phyloP scores from a whole-genome alignment of 1,139 yeast species.

The Saccharomyces pastorianus region DNA sequence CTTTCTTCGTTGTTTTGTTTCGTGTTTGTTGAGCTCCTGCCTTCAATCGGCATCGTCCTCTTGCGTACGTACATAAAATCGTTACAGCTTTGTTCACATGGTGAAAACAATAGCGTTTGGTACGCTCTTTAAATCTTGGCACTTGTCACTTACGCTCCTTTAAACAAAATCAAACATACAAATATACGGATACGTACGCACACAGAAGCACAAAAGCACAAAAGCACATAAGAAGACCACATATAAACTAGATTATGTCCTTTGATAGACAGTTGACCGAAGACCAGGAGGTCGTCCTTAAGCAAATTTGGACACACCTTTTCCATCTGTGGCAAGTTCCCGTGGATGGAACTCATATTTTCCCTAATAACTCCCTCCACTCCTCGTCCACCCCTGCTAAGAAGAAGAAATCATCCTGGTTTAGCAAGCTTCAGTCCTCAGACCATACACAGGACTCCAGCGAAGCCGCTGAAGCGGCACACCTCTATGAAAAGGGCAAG shows the following conservation, averaged over 20 bases:
- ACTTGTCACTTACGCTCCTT: neutral
- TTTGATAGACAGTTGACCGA: conserved; percentile 33
- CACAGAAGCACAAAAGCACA: neutral
- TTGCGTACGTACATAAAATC: neutral
- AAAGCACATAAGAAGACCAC: neutral
- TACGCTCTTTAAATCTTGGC: neutral
- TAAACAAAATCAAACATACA: neutral
- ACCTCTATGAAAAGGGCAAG: conserved; percentile 10
- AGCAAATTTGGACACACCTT: conserved; percentile 68
- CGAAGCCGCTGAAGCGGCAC: conserved; percentile 24
- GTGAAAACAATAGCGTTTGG: neutral
- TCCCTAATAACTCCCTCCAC: conserved; percentile 7
- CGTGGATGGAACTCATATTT: conserved; percentile 34
- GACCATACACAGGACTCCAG: conserved; percentile 15
- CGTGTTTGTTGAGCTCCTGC: conserved; percentile 1
- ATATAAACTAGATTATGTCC: neutral
- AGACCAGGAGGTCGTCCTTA: conserved; percentile 58
- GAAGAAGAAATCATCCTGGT: conserved; percentile 12
- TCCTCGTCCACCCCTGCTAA: neutral
- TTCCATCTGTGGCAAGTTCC: conserved; percentile 55
- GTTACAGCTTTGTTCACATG: neutral
- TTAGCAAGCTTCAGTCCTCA: conserved; percentile 12
- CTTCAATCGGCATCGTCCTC: neutral
- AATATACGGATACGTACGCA: neutral
- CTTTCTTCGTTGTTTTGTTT: neutral